phyloP scores from a whole-genome alignment of 2,329 filamentous ascomycete genomes.

The Diaporthe citriasiana region DNA sequence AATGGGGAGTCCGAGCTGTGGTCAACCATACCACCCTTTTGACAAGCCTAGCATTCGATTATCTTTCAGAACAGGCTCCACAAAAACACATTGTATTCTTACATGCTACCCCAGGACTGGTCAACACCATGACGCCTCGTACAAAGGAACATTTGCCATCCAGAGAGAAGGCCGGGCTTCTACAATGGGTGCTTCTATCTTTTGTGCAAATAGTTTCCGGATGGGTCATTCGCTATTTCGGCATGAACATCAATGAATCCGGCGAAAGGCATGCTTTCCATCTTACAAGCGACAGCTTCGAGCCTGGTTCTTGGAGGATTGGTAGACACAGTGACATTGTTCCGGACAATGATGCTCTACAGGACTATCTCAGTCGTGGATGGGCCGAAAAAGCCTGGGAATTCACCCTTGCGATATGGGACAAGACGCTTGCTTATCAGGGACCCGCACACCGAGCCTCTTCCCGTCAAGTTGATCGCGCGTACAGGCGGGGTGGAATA shows the following conservation, averaged over 20 bases:
- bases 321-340: conserved; percentile 5
- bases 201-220: conserved; percentile 38
- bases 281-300: conserved; percentile 46
- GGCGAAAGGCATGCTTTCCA: conserved; percentile 50
- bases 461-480: neutral
- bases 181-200: conserved; percentile 35
- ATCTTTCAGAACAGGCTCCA: conserved; percentile 45
- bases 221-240: conserved; percentile 44
- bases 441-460: neutral
- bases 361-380: neutral
- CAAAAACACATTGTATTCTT: conserved; percentile 48
- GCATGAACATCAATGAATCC: conserved; percentile 45
- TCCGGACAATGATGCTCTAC: conserved; percentile 9
- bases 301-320: conserved; percentile 18
- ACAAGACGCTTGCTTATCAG: neutral
- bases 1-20: conserved; percentile 44
- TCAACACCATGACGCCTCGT: conserved; percentile 46
- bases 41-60: conserved; percentile 50
- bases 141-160: conserved; percentile 12
- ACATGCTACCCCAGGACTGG: conserved; percentile 50
- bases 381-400: conserved; percentile 13
- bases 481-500: neutral
- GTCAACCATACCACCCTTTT: conserved; percentile 49
- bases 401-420: conserved; percentile 2
- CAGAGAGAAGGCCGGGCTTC: conserved; percentile 10